These are phyloP conservation scores for Uncinocarpus reesii DNA, from an alignment of 2,329 filamentous ascomycete species.

Conservation along the genomic window DNA sequence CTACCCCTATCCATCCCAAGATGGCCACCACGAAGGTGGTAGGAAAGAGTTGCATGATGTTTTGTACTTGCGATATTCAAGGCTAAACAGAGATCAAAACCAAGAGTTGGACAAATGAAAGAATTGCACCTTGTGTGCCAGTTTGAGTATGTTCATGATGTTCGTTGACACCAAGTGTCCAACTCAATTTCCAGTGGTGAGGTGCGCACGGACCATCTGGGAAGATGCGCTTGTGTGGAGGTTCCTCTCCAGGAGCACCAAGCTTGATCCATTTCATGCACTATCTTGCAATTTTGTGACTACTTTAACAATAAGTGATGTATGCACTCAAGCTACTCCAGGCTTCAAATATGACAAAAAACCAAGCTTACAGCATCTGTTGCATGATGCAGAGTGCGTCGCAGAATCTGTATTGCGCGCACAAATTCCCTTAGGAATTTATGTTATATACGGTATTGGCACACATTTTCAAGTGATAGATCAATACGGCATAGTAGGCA, in stretches of 20 bases:
- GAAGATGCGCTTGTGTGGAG: too few species aligned
- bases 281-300: too few species aligned
- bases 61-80: constrained; percentile 1
- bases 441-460: background rate
- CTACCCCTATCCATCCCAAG: constrained; percentile 49
- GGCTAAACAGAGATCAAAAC: background rate
- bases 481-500: background rate
- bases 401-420: too few species aligned
- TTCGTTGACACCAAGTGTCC: constrained; percentile 13
- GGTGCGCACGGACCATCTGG: constrained; percentile 3
- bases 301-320: too few species aligned
- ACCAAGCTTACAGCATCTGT: too few species aligned
- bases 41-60: constrained; percentile 35
- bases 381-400: too few species aligned
- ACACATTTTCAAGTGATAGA: background rate
- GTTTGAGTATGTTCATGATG: background rate
- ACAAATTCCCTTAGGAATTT: background rate
- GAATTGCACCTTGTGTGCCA: background rate
- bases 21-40: constrained; percentile 40
- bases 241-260: background rate
- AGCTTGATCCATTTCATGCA: too few species aligned
- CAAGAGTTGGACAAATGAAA: background rate
- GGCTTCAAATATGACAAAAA: too few species aligned
- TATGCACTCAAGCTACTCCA: too few species aligned
- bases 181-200: constrained; percentile 8